These are phyloP conservation scores for Aspergillus sp. DNA, from an alignment of 2,329 filamentous ascomycete species.

Conservation along the genomic window DNA sequence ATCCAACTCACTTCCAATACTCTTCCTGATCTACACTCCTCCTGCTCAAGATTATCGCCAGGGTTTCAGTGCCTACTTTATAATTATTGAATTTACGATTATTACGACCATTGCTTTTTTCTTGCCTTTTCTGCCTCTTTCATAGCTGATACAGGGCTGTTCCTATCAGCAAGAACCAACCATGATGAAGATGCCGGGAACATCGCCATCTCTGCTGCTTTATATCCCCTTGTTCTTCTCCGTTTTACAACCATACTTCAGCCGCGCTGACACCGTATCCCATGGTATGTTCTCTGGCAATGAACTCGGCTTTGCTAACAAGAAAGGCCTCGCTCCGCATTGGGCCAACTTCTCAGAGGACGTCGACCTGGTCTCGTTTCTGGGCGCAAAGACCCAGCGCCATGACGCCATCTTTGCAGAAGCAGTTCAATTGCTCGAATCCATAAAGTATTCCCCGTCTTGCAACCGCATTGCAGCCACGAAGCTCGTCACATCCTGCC, in stretches of 20 bases:
- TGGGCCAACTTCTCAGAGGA: constrained; percentile 8
- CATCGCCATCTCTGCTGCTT: background rate
- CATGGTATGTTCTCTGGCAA: constrained; percentile 2
- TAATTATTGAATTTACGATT: no score
- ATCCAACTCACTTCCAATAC: no score
- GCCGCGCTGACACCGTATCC: background rate
- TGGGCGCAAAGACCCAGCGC: constrained; percentile 14
- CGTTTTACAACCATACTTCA: background rate
- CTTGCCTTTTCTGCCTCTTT: background rate
- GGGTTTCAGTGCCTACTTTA: no score
- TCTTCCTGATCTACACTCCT: no score
- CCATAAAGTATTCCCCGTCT: constrained; percentile 38
- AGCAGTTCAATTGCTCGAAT: constrained; percentile 36
- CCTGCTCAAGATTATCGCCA: no score
- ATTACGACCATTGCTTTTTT: background rate
- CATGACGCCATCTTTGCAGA: constrained; percentile 31
- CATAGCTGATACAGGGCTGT: background rate
- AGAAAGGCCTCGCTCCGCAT: constrained; percentile 3
- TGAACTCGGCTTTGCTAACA: constrained; percentile 1
- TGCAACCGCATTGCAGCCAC: constrained; percentile 46
- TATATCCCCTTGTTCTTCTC: constrained; percentile 1
- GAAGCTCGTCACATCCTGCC: constrained; percentile 46
- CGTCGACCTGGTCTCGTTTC: constrained; percentile 19
- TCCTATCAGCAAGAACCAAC: no score
- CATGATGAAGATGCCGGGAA: background rate